Percentiles rank a stretch among this genome's conserved stretches.
Conservation (phyloP, 202 grass and related monocot genomes). For the Elaeis oleifera region DNA sequence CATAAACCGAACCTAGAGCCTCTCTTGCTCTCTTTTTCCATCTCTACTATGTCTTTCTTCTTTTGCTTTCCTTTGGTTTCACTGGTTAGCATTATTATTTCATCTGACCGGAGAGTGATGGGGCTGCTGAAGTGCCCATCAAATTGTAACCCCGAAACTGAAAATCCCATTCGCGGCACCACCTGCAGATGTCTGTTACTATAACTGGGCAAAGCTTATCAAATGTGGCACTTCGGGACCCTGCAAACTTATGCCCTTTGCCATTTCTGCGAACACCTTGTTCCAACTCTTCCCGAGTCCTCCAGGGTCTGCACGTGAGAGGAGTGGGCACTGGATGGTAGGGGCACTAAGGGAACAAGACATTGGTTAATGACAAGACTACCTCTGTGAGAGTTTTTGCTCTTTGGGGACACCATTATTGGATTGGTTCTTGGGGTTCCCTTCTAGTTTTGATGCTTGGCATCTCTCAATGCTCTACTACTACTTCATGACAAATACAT, state of each 20-base stretch:
- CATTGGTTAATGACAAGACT: too few species aligned
- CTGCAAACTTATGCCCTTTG: conserved; percentile 11
- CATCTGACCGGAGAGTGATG: conserved; percentile 22
- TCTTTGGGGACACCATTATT: too few species aligned
- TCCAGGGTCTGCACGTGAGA: conserved; percentile 11
- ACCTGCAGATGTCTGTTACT: conserved; percentile 14
- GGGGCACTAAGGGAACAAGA: too few species aligned
- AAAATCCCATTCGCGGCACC: conserved; percentile 27
- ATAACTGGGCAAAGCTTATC: conserved; percentile 11
- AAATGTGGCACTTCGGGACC: neutral
- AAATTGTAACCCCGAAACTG: conserved; percentile 22
- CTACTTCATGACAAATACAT: too few species aligned
- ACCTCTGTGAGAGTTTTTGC: too few species aligned
- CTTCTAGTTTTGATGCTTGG: too few species aligned
- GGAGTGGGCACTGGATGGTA: conserved; percentile 11
- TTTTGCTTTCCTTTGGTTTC: neutral
- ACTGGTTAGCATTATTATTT: conserved; percentile 1
- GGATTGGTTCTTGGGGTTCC: too few species aligned
- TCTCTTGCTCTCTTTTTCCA: conserved; percentile 6
- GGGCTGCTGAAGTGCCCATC: conserved; percentile 19
- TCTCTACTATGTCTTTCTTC: conserved; percentile 1
- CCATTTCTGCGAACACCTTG: neutral
- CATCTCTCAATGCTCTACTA: too few species aligned
- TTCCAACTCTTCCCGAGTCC: neutral
- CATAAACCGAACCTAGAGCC: neutral